Conservation (phyloP, 176 grass and related monocot species). For the Poa annua region DNA sequence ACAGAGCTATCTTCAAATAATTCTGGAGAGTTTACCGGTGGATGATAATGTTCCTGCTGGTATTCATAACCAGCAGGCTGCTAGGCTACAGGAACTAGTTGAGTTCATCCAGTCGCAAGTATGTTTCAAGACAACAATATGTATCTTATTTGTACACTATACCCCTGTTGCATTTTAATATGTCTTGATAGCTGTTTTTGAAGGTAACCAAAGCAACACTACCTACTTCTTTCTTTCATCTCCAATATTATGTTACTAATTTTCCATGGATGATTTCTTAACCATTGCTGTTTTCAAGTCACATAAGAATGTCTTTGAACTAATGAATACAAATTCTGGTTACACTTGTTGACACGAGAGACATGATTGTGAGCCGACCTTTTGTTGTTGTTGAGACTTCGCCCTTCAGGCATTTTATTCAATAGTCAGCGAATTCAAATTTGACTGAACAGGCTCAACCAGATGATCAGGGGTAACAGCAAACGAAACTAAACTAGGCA, state of each 20-base stretch:
- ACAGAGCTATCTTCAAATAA: slow-evolving; percentile 97
- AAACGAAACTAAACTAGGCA: too few species aligned
- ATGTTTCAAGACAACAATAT: slow-evolving; percentile 34
- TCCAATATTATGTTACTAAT: slow-evolving; percentile 10
- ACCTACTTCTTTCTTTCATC: not conserved
- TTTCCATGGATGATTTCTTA: slow-evolving; percentile 1
- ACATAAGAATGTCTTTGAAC: not conserved
- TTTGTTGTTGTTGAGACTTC: not conserved
- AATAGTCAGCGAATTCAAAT: too few species aligned
- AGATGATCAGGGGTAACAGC: too few species aligned
- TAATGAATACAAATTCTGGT: not conserved
- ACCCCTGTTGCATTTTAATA: slow-evolving; percentile 11
- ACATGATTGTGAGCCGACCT: not conserved
- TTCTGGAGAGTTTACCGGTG: slow-evolving; percentile 84
- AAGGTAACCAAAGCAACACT: slow-evolving; percentile 23
- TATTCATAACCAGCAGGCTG: slow-evolving; percentile 92
- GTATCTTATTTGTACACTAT: slow-evolving; percentile 25
- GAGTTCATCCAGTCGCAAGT: slow-evolving; percentile 98
- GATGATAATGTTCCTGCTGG: slow-evolving; percentile 64
- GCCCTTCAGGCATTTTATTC: too few species aligned
- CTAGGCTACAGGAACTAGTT: slow-evolving; percentile 84
- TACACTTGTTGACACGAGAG: not conserved
- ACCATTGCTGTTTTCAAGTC: slow-evolving; percentile 7
- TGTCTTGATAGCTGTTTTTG: slow-evolving; percentile 23
- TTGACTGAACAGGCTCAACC: too few species aligned